phyloP scores from a whole-genome alignment of 306 rosid genomes.

The Prosopis cineraria region DNA sequence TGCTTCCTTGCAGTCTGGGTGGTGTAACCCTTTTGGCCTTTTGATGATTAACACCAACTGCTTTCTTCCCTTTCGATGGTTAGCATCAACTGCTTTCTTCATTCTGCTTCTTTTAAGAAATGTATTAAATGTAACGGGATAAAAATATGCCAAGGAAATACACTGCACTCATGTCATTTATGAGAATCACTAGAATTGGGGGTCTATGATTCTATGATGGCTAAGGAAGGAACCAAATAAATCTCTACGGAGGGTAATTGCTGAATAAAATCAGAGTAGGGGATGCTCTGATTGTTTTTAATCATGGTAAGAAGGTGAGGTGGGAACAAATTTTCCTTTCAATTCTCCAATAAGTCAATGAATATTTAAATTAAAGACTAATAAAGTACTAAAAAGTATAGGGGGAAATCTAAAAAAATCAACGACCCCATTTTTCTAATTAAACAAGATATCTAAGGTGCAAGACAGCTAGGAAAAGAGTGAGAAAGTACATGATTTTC shows the following conservation, averaged over 20 bases:
- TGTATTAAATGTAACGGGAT: background rate
- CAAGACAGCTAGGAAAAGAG: background rate
- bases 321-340: background rate
- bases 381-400: background rate
- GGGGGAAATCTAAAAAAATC: background rate
- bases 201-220: background rate
- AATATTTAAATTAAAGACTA: background rate
- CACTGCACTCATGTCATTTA: background rate
- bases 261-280: background rate
- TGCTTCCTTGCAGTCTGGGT: background rate
- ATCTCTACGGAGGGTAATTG: background rate
- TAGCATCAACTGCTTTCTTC: conserved; percentile 17
- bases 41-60: background rate
- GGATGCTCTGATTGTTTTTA: background rate
- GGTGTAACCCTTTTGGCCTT: conserved; percentile 16
- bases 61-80: conserved; percentile 22
- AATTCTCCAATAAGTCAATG: background rate
- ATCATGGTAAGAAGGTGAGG: background rate
- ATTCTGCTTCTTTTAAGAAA: conserved; percentile 14
- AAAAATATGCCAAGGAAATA: background rate
- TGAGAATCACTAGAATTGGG: background rate
- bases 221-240: background rate
- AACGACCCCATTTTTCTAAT: background rate
- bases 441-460: background rate
- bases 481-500: background rate